These are phyloP conservation scores for Tritrichomonas foetus DNA, from an alignment of 208 protist species.

Conservation along the genomic window DNA sequence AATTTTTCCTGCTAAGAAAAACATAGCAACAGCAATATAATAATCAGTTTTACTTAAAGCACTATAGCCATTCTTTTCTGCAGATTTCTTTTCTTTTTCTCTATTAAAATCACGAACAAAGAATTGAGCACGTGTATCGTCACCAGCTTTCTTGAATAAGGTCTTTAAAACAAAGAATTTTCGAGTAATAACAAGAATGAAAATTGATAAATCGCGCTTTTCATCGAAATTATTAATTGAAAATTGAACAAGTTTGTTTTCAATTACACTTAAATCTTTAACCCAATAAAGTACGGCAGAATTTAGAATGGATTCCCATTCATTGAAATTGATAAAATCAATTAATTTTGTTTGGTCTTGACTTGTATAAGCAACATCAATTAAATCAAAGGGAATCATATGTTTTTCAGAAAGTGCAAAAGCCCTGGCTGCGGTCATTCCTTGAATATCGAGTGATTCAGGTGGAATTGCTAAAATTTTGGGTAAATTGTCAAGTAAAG, in stretches of 20 bases:
- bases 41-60: slow-evolving; percentile 1
- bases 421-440: not conserved
- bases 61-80: slow-evolving; percentile 22
- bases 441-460: not conserved
- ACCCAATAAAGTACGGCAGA: not conserved
- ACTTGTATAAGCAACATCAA: not conserved
- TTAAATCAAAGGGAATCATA: slow-evolving; percentile 8
- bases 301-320: not conserved
- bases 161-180: not conserved
- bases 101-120: not conserved
- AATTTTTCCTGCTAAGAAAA: not conserved
- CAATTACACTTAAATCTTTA: not conserved
- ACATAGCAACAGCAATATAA: slow-evolving; percentile 18
- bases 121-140: slow-evolving; percentile 14
- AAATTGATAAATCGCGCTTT: not conserved
- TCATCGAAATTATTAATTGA: not conserved
- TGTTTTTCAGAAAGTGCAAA: not conserved
- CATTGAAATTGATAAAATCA: not conserved
- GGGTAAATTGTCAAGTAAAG: not conserved
- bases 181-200: not conserved
- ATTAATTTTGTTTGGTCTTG: not conserved
- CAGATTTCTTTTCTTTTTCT: not conserved
- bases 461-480: not conserved
- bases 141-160: slow-evolving; percentile 14
- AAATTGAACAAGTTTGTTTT: not conserved